These are phyloP conservation scores for Ophiostoma australiae DNA, from an alignment of 2,329 filamentous ascomycete genomes.

Conservation along the genomic window DNA sequence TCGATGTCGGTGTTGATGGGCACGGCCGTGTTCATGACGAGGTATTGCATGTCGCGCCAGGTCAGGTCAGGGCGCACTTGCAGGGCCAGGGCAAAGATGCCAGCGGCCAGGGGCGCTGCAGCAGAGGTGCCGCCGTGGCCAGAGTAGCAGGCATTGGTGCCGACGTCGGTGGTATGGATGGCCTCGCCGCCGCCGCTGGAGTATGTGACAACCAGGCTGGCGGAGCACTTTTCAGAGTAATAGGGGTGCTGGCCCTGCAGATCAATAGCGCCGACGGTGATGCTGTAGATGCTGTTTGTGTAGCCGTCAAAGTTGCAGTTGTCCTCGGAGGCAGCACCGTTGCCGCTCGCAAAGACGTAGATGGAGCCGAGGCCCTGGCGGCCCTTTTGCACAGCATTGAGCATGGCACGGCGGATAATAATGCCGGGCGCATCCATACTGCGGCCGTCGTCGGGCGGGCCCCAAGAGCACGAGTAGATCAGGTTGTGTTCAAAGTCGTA, in stretches of 20 bases:
- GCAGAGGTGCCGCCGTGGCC: slow-evolving; percentile 94
- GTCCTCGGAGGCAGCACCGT: slow-evolving; percentile 79
- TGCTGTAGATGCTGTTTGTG: slow-evolving; percentile 98
- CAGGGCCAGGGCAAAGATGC: slow-evolving; percentile 83
- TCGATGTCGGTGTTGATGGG: slow-evolving; percentile 66
- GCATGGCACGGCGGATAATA: slow-evolving; percentile 82
- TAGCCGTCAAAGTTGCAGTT: slow-evolving; percentile 99
- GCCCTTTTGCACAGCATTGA: slow-evolving; percentile 86
- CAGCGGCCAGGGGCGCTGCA: slow-evolving; percentile 85
- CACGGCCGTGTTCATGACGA: slow-evolving; percentile 78
- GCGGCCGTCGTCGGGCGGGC: slow-evolving; percentile 84
- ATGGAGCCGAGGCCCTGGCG: slow-evolving; percentile 79
- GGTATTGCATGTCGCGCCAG: slow-evolving; percentile 93
- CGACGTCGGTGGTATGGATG: slow-evolving; percentile 91
- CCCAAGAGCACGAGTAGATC: slow-evolving; percentile 99
- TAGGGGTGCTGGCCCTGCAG: slow-evolving; percentile 82
- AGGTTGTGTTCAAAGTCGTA: slow-evolving; percentile 88
- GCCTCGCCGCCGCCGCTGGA: slow-evolving; percentile 84
- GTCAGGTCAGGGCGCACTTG: slow-evolving; percentile 78
- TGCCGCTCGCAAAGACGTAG: slow-evolving; percentile 95
- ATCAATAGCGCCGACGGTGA: slow-evolving; percentile 91
- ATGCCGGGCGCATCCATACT: slow-evolving; percentile 93
- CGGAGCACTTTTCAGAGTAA: slow-evolving; percentile 95
- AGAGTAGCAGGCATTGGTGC: slow-evolving; percentile 69
- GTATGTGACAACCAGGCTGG: slow-evolving; percentile 92